Base-by-base conservation (phyloP, 2,329 filamentous ascomycete genomes). In the Colletotrichum trifolii region DNA sequence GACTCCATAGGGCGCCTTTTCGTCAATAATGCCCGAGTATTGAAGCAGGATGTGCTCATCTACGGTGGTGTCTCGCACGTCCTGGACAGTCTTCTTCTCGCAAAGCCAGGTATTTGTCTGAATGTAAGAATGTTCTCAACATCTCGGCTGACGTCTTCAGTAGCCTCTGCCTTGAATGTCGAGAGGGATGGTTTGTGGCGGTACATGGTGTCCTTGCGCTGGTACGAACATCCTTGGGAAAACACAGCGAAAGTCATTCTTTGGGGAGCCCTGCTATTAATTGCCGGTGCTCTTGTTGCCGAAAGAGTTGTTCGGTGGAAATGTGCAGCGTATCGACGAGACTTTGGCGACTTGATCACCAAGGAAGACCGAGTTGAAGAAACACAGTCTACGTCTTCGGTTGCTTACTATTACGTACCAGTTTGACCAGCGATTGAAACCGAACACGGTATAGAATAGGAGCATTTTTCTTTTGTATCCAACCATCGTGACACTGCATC, bases 41-140 rank as follows among this genome's bases (percentile, higher is more conserved):
- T 59, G n/a, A 53, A 33, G 8, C 10, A 59, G 8, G 56, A 59
- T 3, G 56, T 59, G 4, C 47, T 59, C 12, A 17, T 59, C 9
- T 59, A 43, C n/a, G 56, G 56, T 2, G 56, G 56, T 5, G 47
- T 17, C 25, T 33, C 39, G 6, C 56, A 59, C 39, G 40, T 59
- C 8, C 12, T 59, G 11, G 47, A 53, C 10, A 12, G 38, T 2
- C 8, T 52, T n/a, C 15, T 52, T 52, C 0, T 50, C 5, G 7
- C 47, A 0, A 12, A 50, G 8, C 2, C 3, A 50, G 33, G 47
- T 50, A 36, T 15, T 25, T 15, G 3, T 8, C 1, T 5, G 4
- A 8, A n/a, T 6, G 13, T 3, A 8, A n/a, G 36, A 1, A 36
- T 2, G 10, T 1, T 3, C 8, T 35, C 2, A n/a, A 17, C 1